Base-by-base conservation (phyloP, 306 rosid genomes). In the Ammopiptanthus mongolicus region DNA sequence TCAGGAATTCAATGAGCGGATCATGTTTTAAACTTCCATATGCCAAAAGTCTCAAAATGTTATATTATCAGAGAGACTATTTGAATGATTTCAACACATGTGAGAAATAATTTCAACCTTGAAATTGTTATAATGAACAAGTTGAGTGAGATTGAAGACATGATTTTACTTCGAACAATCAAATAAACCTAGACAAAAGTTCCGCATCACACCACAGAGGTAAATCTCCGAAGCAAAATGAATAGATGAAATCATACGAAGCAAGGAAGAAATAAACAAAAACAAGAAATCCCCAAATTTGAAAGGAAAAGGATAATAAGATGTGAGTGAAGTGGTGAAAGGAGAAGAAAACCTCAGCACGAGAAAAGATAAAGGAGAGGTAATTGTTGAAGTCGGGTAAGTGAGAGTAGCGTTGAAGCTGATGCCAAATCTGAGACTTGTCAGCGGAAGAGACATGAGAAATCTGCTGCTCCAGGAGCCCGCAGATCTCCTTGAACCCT, bases 351-450 rank as follows among this genome's bases (percentile, higher is more conserved):
- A 92, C 99, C 96, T 92, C 89, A 3, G 97, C 97, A 39, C 90
- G 99, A 4, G 97, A 89, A 56, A 96, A 89, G 82, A 92, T 92
- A 84, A 96, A 96, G 36, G 86, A 87, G 18, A 96, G 99, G 78
- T 96, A 90, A 72, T 96, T 96, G 76, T 96, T 93, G 90, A 96
- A 96, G 86, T 92, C 98, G 2, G 98, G 98, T 42, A 90, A 86
- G 80, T 88, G 95, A 13, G 99, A 96, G 80, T 85, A 96, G 85
- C 76, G 90, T 74, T 90, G 94, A 51, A 96, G 97, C 19, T 89
- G 98, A 56, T 92, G 96, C 99, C 98, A 96, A 89, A 96, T 96
- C 96, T 92, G 98, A 34, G 98, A 84, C 92, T 92, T 96, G 52
- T 92, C 99, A n/a, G 91, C 91, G 21, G 95, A 89, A 42, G 93